Evolutionary conservation across 1,284 basidiomycete genomes (phyloP), one percentile per base, ranked within the genome.

Genomic region (Malassezia brasiliensis): DNA sequence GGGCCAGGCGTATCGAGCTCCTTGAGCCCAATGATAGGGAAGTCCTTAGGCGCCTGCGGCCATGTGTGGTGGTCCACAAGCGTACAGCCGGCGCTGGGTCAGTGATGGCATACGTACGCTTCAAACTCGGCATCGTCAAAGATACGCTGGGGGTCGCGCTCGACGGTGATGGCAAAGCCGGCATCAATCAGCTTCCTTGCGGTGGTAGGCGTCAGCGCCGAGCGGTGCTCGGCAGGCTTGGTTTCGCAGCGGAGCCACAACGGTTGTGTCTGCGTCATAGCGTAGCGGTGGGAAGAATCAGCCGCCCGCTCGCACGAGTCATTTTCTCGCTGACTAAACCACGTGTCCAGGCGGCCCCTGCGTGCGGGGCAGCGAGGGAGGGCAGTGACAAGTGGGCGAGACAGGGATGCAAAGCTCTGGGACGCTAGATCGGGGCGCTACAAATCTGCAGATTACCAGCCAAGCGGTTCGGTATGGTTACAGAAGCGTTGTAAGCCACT

Each of bases 101-200:
- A 47, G 36, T 10, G 20, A 17, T 1, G 17, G 19, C 8, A 5
- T 35, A 42, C 60, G 52, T 77, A 96, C 91, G 81, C 82, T 77
- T 90, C 87, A 74, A 87, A 98, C 78, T 99, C 93, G 50, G 81
- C 79, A 75, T 98, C 90, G 66, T 88, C 84, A 78, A 98, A 99
- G 75, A 96, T 96, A 62, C 94, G 81, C 78, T 96, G 89, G 53
- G 86, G 82, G 77, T 98, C 93, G 63, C 87, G 82, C 78, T 98
- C 93, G 58, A 98, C 91, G 59, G 80, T 83, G 74, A 99, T 85
- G 52, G 87, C 82, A 78, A 96, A 96, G 48, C 90, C 90, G 44
- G 84, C 84, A 69, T 90, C 86, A 76, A 98, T 85, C 61, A 99
- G 83, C 64, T 81, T 82, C 78, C 88, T 90, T 65, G 90, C 85